Evolutionary conservation across 2,329 filamentous ascomycete species (phyloP), one percentile per base, ranked within the genome.

Genomic region (Gaeumannomyces sp.): DNA sequence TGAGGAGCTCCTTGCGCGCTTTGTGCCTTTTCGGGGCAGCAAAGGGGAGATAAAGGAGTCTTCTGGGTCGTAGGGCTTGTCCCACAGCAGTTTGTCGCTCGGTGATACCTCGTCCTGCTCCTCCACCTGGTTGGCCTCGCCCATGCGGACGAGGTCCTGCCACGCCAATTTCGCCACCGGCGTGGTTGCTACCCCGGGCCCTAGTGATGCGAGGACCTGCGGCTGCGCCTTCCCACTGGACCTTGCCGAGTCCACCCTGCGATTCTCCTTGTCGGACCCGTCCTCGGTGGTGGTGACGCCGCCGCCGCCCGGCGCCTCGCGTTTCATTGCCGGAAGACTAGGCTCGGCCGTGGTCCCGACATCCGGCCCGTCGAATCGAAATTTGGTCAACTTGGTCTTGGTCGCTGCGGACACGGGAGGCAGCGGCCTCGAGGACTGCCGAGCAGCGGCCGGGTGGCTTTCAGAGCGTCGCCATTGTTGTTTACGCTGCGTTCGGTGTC

Each of bases 1-100:
- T 0, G 91, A 93, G 16, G 90, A 92, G 76, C 89, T 93, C 69
- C 86, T 84, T 22, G 88, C 86, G 65, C 91, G 84, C 74, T 93
- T 93, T 69, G 81, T 84, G 67, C 80, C 80, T 70, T 76, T 80
- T 66, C 80, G 83, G 69, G 71, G 77, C 76, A 78, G 77, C 75
- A 79, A 81, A 64, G 79, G 83, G 63, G 79, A 82, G 67, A 82
- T 72, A 35, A 75, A 77, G 28, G 78, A 76, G 57, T 73, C 78
- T 16, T 75, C 68, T 14, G 71, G 74, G 68, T 80, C 76, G 66
- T 79, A 77, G 66, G 78, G 79, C 65, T 80, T 82, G 67, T 86
- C 80, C 88, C 88, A 90, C 33, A 83, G 77, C 31, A 90, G 78
- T 64, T 81, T 81, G 62, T 89, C 87, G 68, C 83, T 83, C 3